phyloP scores from a whole-genome alignment of 441 rosid species.

The Erysimum cheiri region DNA sequence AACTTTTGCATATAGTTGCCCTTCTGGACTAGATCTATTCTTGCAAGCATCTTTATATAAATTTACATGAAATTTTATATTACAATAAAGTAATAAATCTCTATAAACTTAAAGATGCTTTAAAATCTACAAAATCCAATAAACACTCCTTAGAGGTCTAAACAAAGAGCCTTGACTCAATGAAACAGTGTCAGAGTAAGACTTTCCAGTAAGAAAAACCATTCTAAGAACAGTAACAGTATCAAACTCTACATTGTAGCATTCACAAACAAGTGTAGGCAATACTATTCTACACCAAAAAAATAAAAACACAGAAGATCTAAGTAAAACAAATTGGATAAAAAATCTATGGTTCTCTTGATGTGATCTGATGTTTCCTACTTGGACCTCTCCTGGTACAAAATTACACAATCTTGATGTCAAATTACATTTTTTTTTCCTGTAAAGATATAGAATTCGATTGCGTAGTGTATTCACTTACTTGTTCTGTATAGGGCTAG shows the following conservation, averaged over 20 bases:
- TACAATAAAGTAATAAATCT: not conserved
- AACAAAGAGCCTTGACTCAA: constrained; percentile 2
- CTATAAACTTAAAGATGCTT: constrained; percentile 1
- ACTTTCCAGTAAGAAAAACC: constrained; percentile 12
- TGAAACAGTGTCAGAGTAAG: constrained; percentile 5
- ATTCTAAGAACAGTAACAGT: constrained; percentile 1
- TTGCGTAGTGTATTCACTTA: constrained; percentile 34
- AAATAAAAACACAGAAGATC: too few relatives aligned
- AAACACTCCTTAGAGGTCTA: constrained; percentile 30
- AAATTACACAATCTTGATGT: constrained; percentile 39
- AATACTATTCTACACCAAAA: constrained; percentile 18
- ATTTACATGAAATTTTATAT: not conserved
- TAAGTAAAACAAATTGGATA: not conserved
- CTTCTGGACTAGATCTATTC: not conserved
- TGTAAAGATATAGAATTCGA: constrained; percentile 31
- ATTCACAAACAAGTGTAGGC: constrained; percentile 27
- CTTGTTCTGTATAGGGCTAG: constrained; percentile 80
- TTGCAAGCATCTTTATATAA: not conserved
- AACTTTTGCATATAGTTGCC: constrained; percentile 1
- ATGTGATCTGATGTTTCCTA: constrained; percentile 42
- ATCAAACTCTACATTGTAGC: constrained; percentile 33
- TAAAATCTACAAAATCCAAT: constrained; percentile 21
- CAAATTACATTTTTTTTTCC: constrained; percentile 9
- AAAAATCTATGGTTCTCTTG: constrained; percentile 33
- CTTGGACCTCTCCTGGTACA: constrained; percentile 51